A percentile compares a stretch with the other conserved stretches of the same genome.
Conservation (phyloP, 2,329 filamentous ascomycete species). For the Neonectria coccinea region DNA sequence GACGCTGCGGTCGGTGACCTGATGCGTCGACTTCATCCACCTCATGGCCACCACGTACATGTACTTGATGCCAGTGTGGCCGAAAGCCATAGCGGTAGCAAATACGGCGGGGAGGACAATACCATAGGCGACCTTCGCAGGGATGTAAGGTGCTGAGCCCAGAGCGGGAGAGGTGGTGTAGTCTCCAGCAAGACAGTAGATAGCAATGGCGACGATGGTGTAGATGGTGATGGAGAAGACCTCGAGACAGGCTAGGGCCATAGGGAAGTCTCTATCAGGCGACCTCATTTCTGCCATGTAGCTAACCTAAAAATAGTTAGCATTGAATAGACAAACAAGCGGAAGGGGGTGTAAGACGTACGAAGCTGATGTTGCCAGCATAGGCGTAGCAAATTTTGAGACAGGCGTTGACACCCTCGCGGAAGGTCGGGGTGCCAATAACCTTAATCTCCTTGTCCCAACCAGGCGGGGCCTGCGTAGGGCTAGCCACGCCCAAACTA, state of each 20-base stretch:
- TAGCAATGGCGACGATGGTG: slow-evolving; percentile 47
- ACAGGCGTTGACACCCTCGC: slow-evolving; percentile 42
- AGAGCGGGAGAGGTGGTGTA: slow-evolving; percentile 50
- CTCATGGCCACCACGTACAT: slow-evolving; percentile 50
- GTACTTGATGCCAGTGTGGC: slow-evolving; percentile 50
- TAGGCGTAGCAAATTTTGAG: slow-evolving; percentile 48
- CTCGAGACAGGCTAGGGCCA: slow-evolving; percentile 48
- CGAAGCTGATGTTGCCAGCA: slow-evolving; percentile 47
- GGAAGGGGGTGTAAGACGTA: slow-evolving; percentile 20
- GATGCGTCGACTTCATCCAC: slow-evolving; percentile 46
- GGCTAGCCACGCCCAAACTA: slow-evolving; percentile 40
- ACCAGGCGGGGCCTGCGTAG: slow-evolving; percentile 38
- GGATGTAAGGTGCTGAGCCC: slow-evolving; percentile 48
- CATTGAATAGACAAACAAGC: too few relatives aligned
- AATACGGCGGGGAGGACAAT: slow-evolving; percentile 48
- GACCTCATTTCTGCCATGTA: slow-evolving; percentile 52
- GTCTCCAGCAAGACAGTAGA: slow-evolving; percentile 50
- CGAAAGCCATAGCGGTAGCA: slow-evolving; percentile 48
- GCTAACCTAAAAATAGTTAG: background rate
- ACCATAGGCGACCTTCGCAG: slow-evolving; percentile 50
- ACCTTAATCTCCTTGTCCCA: slow-evolving; percentile 43
- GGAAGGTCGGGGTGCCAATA: slow-evolving; percentile 41
- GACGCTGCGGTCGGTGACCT: slow-evolving; percentile 47
- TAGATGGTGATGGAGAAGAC: slow-evolving; percentile 50
- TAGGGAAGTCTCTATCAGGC: slow-evolving; percentile 48